Evolutionary conservation across 768 basidiomycete species (phyloP).

Genomic region (Mycena vitilis): DNA sequence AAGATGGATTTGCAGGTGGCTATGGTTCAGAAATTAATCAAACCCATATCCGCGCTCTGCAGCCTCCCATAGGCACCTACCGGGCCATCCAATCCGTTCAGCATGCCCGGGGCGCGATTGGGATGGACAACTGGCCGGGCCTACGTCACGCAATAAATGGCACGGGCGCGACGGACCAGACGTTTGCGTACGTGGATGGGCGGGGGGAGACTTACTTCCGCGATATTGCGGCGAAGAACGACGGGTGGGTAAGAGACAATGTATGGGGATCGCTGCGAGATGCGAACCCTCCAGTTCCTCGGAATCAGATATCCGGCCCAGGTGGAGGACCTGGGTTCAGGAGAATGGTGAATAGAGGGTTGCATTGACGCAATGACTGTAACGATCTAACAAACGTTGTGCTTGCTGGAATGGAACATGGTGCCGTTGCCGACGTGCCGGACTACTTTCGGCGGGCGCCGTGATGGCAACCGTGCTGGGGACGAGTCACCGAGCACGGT

Average conservation of each 20-base stretch:
- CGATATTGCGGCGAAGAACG: constrained; percentile 46
- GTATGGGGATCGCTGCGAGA: constrained; percentile 47
- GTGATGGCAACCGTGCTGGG: too few species aligned
- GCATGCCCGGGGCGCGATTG: constrained; percentile 45
- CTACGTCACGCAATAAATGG: constrained; percentile 48
- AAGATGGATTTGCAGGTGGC: constrained; percentile 35
- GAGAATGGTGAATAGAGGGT: constrained; percentile 28
- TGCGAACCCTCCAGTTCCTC: constrained; percentile 44
- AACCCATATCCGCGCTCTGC: constrained; percentile 43
- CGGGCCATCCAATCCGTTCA: constrained; percentile 45
- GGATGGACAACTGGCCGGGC: constrained; percentile 49
- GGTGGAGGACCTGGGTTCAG: constrained; percentile 46
- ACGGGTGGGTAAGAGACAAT: constrained; percentile 45
- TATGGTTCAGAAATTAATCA: constrained; percentile 47
- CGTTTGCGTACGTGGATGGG: constrained; percentile 46
- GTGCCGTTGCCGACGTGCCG: too few species aligned
- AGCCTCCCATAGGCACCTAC: constrained; percentile 40
- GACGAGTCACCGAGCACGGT: background rate
- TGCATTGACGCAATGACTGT: background rate
- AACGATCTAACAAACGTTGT: too few species aligned
- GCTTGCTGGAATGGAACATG: too few species aligned
- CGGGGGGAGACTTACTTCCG: constrained; percentile 47
- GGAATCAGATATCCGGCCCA: constrained; percentile 45
- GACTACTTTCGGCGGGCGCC: too few species aligned
- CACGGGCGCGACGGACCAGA: constrained; percentile 46